phyloP scores from a whole-genome alignment of 2,329 filamentous ascomycete species.

The Fusarium penzigii region DNA sequence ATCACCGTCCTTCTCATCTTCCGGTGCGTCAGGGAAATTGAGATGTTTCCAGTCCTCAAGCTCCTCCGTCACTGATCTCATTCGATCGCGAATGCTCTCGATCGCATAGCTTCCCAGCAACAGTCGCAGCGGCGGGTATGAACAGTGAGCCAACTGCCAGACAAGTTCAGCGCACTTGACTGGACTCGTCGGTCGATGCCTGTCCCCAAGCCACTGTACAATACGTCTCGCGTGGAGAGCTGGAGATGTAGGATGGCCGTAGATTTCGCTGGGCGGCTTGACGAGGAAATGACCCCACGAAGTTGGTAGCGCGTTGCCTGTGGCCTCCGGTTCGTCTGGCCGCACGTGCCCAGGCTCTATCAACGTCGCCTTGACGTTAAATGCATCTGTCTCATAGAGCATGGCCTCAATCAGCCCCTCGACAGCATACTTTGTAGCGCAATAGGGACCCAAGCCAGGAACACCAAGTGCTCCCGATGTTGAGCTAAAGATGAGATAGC shows the following conservation, averaged over 20 bases:
- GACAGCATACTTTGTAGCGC: conserved; percentile 95
- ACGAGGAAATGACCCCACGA: conserved; percentile 92
- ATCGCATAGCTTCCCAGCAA: conserved; percentile 93
- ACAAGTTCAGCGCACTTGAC: conserved; percentile 91
- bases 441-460: conserved; percentile 89
- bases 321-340: conserved; percentile 72
- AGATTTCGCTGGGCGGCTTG: conserved; percentile 80
- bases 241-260: conserved; percentile 74
- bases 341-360: conserved; percentile 89
- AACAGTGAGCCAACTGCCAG: conserved; percentile 93
- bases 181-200: conserved; percentile 81
- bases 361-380: conserved; percentile 91
- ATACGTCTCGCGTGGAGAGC: conserved; percentile 87
- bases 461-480: conserved; percentile 92
- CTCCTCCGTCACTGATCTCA: conserved; percentile 92
- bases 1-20: conserved; percentile 26
- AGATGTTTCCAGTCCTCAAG: conserved; percentile 91
- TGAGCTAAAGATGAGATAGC: conserved; percentile 93
- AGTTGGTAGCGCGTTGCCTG: conserved; percentile 58
- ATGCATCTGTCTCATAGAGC: conserved; percentile 89
- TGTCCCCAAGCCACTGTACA: conserved; percentile 91
- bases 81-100: conserved; percentile 87
- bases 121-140: conserved; percentile 84
- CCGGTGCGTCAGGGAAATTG: conserved; percentile 57
- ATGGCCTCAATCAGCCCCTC: conserved; percentile 95